These are phyloP conservation scores for Boletales sp. DNA, from an alignment of 768 basidiomycete species.

Conservation along the genomic window DNA sequence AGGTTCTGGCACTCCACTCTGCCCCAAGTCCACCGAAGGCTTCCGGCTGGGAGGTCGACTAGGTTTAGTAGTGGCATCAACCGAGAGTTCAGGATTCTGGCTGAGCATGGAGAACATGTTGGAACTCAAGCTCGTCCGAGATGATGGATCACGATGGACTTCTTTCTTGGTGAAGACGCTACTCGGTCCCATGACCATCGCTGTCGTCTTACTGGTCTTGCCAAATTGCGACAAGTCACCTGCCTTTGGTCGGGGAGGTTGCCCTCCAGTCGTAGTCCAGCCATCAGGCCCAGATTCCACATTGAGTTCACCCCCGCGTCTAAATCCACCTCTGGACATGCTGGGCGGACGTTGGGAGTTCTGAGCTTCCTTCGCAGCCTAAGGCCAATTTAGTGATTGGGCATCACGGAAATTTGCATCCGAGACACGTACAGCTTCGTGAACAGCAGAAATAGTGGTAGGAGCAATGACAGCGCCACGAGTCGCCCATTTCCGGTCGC, in stretches of 20 bases:
- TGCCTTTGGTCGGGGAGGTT: conserved; percentile 63
- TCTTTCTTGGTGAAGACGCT: conserved; percentile 82
- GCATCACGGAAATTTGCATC: not conserved
- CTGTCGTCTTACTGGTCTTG: conserved; percentile 70
- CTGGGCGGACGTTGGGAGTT: conserved; percentile 56
- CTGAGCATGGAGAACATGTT: conserved; percentile 90
- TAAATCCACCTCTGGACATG: conserved; percentile 89
- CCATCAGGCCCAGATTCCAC: conserved; percentile 72
- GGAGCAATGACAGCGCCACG: conserved; percentile 75
- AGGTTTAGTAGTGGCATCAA: conserved; percentile 52
- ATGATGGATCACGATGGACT: conserved; percentile 66
- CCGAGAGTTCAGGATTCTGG: conserved; percentile 53
- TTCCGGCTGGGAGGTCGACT: conserved; percentile 49
- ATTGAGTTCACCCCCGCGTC: conserved; percentile 73
- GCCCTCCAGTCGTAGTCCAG: conserved; percentile 73
- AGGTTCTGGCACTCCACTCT: conserved; percentile 43
- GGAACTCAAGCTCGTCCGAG: conserved; percentile 71
- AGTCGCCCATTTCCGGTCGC: conserved; percentile 75
- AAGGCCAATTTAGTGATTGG: conserved; percentile 7
- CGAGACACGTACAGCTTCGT: conserved; percentile 64
- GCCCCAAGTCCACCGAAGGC: conserved; percentile 47
- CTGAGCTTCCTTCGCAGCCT: conserved; percentile 83
- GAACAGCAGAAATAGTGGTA: conserved; percentile 84
- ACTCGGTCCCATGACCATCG: conserved; percentile 79
- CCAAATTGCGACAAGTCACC: conserved; percentile 87